These are phyloP conservation scores for Escallonia herrerae DNA, from an alignment of 129 eudicot species.

Conservation along the genomic window DNA sequence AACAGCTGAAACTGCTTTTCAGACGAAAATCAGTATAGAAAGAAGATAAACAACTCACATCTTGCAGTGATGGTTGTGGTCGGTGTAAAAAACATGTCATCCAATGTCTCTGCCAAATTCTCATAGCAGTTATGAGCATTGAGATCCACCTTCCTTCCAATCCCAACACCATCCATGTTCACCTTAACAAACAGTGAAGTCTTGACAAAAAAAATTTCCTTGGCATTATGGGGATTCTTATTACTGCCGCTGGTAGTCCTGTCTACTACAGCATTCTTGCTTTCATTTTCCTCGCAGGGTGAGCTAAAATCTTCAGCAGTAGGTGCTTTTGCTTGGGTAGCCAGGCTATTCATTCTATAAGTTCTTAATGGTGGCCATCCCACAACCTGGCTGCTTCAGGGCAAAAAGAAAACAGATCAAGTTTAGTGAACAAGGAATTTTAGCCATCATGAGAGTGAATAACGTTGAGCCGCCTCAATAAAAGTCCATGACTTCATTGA, in stretches of 20 bases:
- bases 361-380: constrained; percentile 95
- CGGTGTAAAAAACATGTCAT: constrained; percentile 56
- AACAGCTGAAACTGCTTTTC: no score
- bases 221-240: constrained; percentile 24
- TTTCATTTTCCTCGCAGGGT: constrained; percentile 33
- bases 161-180: constrained; percentile 80
- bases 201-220: constrained; percentile 38
- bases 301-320: constrained; percentile 46
- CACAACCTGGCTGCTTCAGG: constrained; percentile 69
- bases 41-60: no score
- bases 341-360: constrained; percentile 77
- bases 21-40: no score
- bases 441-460: background rate
- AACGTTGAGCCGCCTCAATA: background rate
- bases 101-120: constrained; percentile 61
- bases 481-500: no score
- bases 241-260: constrained; percentile 20
- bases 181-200: constrained; percentile 71
- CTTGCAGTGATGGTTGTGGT: no score
- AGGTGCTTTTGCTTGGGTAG: constrained; percentile 55
- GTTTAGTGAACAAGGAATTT: background rate
- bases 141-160: constrained; percentile 94
- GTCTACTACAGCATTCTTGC: constrained; percentile 23
- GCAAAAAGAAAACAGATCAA: constrained; percentile 7
- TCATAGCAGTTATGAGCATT: constrained; percentile 75